phyloP scores from a whole-genome alignment of 2,329 filamentous ascomycete species.

The Penicillium sp. region DNA sequence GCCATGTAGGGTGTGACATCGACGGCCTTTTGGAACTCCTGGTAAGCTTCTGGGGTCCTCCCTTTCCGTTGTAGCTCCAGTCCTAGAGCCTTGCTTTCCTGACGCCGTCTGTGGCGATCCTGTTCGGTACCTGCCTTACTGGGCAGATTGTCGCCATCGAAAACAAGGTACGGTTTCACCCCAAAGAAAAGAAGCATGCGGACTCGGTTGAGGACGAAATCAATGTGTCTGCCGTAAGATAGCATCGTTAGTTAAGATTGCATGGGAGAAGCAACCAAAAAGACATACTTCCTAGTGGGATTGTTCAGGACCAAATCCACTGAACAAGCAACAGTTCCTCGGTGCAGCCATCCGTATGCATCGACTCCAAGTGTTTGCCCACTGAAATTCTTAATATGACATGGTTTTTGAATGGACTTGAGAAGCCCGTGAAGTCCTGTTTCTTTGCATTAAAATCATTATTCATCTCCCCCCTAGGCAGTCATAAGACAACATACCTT shows the following conservation, averaged over 20 bases:
- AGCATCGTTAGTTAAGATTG: slow-evolving; percentile 12
- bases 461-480: neutral
- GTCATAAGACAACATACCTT: slow-evolving; percentile 33
- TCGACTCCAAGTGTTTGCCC: slow-evolving; percentile 93
- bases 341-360: slow-evolving; percentile 96
- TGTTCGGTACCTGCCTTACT: slow-evolving; percentile 88
- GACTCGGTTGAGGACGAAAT: slow-evolving; percentile 85
- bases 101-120: slow-evolving; percentile 69
- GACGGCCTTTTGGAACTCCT: slow-evolving; percentile 89
- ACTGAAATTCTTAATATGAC: slow-evolving; percentile 78
- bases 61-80: slow-evolving; percentile 78
- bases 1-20: slow-evolving; percentile 98
- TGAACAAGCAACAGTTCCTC: slow-evolving; percentile 85
- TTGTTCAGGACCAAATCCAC: slow-evolving; percentile 85
- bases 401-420: slow-evolving; percentile 92
- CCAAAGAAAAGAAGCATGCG: slow-evolving; percentile 93
- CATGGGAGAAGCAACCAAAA: too few species aligned
- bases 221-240: slow-evolving; percentile 66
- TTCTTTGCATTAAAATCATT: slow-evolving; percentile 4
- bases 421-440: slow-evolving; percentile 82
- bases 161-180: slow-evolving; percentile 90
- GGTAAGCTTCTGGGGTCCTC: slow-evolving; percentile 73
- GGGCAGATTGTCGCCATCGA: slow-evolving; percentile 91
- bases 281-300: slow-evolving; percentile 74
- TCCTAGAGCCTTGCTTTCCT: slow-evolving; percentile 72